phyloP scores from a whole-genome alignment of 768 basidiomycete genomes.

The Phanerochaete carnosa region DNA sequence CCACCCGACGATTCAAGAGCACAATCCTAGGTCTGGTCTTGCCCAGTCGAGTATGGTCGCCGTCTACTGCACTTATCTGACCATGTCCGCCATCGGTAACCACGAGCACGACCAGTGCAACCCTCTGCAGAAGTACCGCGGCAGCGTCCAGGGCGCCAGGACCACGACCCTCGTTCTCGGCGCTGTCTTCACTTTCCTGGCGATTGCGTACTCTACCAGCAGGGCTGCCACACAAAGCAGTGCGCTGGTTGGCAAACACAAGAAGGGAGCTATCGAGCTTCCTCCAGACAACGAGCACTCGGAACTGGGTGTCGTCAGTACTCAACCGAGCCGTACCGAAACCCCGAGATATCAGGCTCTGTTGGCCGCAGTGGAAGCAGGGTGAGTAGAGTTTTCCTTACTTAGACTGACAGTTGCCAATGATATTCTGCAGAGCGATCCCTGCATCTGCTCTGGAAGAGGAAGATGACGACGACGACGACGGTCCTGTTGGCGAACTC shows the following conservation, averaged over 20 bases:
- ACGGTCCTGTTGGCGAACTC: constrained; percentile 68
- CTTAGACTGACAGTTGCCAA: background rate
- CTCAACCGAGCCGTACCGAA: constrained; percentile 81
- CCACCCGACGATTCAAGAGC: constrained; percentile 83
- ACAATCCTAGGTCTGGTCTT: constrained; percentile 91
- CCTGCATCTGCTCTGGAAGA: constrained; percentile 88
- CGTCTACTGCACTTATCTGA: constrained; percentile 94
- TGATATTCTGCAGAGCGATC: constrained; percentile 57
- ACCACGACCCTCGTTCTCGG: constrained; percentile 88
- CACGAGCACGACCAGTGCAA: constrained; percentile 87
- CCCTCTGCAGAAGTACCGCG: constrained; percentile 67
- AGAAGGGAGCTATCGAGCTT: constrained; percentile 60
- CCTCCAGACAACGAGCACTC: constrained; percentile 52
- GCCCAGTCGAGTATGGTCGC: constrained; percentile 98
- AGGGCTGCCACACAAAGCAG: constrained; percentile 94
- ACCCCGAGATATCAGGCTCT: constrained; percentile 91
- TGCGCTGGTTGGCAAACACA: constrained; percentile 75
- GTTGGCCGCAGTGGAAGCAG: constrained; percentile 93
- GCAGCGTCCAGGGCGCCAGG: constrained; percentile 58
- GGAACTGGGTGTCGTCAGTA: constrained; percentile 73
- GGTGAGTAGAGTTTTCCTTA: constrained; percentile 44
- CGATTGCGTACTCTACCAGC: constrained; percentile 96
- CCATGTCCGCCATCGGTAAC: constrained; percentile 91
- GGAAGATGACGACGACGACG: constrained; percentile 73
- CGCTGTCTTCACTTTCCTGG: constrained; percentile 94